Evolutionary conservation across 257 asterid genomes (phyloP), one percentile per base, ranked within the genome.

Genomic region (Ajuga chamaepitys): DNA sequence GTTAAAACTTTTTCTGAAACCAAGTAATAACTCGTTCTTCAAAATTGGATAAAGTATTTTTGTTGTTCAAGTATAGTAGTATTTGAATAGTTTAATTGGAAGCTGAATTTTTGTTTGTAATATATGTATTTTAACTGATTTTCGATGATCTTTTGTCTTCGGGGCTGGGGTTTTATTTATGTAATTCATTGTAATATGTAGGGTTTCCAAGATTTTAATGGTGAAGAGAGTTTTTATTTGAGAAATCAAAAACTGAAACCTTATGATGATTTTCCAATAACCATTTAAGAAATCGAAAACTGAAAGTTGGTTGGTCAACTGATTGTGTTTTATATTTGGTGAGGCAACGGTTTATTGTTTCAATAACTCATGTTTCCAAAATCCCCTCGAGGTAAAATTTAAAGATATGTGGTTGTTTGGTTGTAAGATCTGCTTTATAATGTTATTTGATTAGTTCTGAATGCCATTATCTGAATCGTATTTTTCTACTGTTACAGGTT

Each of bases 401-500:
- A 30, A 58, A 20, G 30, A 46, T 76, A 18, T 38, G 51, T 32
- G 20, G n/a, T 56, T 42, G n/a, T 2, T 47, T 44, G 18, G 25
- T 45, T 46, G 16, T 64, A 53, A 22, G 51, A 68, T 75, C 48
- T 53, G 32, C 25, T 40, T 37, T 25, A 32, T 47, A 7, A 37
- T 60, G 13, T 47, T 42, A 21, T 4, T 41, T 35, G 55, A 24
- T 58, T 24, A 10, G 25, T 46, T 26, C 41, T 37, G 20, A 45
- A 17, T 42, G 25, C 11, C 18, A 44, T 57, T 28, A 22, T 17
- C 62, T 58, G 55, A 26, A 68, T 40, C 37, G 11, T 5, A 7
- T 46, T 71, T 74, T 50, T 48, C 48, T 64, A 24, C 56, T 68
- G 4, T 75, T 25, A 7, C 95, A 87, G 95, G 70, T 2, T 62